Evolutionary conservation across 805 yeast species (phyloP).

Genomic region (Isabelozyma gotoi): DNA sequence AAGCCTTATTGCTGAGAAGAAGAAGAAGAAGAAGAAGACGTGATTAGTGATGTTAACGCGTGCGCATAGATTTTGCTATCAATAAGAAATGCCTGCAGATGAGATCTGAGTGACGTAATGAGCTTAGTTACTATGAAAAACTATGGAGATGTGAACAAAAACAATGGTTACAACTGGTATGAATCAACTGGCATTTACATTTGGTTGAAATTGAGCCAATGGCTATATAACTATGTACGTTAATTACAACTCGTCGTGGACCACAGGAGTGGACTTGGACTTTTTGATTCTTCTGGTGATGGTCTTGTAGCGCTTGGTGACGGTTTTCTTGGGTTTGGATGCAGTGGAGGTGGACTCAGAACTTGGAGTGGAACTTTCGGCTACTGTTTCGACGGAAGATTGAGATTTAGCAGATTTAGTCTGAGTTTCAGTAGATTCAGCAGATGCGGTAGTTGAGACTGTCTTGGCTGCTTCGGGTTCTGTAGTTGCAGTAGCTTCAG

Average conservation of each 20-base stretch:
- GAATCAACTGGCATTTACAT: too few species aligned
- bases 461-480: slow-evolving; percentile 2
- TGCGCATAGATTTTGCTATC: too few species aligned
- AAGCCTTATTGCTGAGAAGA: neutral
- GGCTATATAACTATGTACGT: too few species aligned
- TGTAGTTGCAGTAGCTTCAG: neutral
- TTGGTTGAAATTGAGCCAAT: too few species aligned
- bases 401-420: neutral
- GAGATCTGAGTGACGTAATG: too few species aligned
- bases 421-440: neutral
- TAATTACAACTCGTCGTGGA: slow-evolving; percentile 10
- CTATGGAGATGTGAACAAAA: too few species aligned
- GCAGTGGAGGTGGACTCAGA: slow-evolving; percentile 2
- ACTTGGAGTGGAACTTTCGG: neutral
- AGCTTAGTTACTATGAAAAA: too few species aligned
- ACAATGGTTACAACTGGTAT: too few species aligned
- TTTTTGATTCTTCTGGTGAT: neutral
- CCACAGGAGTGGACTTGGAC: neutral
- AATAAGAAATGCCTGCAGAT: too few species aligned
- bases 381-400: neutral
- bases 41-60: too few species aligned
- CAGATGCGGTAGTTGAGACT: neutral
- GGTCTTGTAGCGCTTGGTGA: neutral
- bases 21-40: neutral
- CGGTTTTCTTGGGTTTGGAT: neutral